A percentile compares a stretch with the other conserved stretches of the same genome.
These are phyloP conservation scores for Tolypocladium guangdongense DNA, from an alignment of 2,329 filamentous ascomycete genomes.

Conservation along the genomic window DNA sequence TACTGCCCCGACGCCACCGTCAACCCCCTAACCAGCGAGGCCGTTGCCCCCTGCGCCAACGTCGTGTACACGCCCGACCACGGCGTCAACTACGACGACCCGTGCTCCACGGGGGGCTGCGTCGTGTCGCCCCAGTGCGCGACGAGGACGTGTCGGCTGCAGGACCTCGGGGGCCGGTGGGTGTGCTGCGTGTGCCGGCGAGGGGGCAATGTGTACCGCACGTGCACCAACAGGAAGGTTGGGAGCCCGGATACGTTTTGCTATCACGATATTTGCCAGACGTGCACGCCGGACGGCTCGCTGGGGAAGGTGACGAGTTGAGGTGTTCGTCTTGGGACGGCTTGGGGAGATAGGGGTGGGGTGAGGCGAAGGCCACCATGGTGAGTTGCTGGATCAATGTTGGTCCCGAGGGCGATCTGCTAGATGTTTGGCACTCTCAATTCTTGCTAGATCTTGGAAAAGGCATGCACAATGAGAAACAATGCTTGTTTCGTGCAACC, in stretches of 20 bases:
- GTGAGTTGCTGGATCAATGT: not conserved
- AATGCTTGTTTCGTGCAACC: not conserved
- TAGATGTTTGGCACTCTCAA: too few species aligned
- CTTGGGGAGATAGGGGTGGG: not conserved
- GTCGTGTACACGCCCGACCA: slow-evolving; percentile 19
- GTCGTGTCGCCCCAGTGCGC: slow-evolving; percentile 33
- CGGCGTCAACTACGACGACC: slow-evolving; percentile 25
- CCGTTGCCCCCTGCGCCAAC: slow-evolving; percentile 11
- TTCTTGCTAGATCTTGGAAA: too few species aligned
- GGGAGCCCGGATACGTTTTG: slow-evolving; percentile 39
- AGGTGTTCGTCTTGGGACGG: not conserved
- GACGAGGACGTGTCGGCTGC: slow-evolving; percentile 35
- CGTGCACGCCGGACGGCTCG: slow-evolving; percentile 25
- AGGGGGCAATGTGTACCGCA: slow-evolving; percentile 32
- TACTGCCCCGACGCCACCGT: slow-evolving; percentile 28
- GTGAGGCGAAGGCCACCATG: not conserved
- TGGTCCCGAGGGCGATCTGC: not conserved
- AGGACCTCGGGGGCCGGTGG: slow-evolving; percentile 38
- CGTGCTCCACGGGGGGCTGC: slow-evolving; percentile 34
- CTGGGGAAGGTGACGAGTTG: not conserved
- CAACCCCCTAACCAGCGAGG: slow-evolving; percentile 16
- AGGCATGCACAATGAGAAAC: too few species aligned
- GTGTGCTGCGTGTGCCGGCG: slow-evolving; percentile 37
- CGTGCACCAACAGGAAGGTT: slow-evolving; percentile 34
- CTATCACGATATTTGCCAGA: slow-evolving; percentile 37